Conservation (phyloP, 805 yeast species). For the Brettanomyces bruxellensis region DNA sequence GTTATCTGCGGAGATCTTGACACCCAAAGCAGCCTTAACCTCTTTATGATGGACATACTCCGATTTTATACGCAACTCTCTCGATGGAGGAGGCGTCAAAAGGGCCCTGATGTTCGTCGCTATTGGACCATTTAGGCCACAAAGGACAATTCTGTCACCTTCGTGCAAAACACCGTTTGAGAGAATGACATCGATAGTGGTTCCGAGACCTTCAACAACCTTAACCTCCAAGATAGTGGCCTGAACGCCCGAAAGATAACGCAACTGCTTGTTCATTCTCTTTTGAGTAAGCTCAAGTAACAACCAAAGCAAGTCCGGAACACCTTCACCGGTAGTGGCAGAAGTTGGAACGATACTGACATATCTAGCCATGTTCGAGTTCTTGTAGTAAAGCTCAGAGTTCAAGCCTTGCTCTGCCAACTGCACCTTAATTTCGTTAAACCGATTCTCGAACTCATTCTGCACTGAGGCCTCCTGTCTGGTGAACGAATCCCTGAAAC, state of each 20-base stretch:
- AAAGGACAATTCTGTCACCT: slow-evolving; percentile 90
- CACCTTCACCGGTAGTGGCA: slow-evolving; percentile 99
- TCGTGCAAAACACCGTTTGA: slow-evolving; percentile 94
- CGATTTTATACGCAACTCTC: slow-evolving; percentile 94
- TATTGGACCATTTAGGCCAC: slow-evolving; percentile 98
- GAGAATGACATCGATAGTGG: slow-evolving; percentile 93
- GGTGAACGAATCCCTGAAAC: slow-evolving; percentile 89
- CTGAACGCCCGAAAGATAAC: slow-evolving; percentile 88
- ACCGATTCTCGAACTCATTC: slow-evolving; percentile 85
- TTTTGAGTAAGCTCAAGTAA: slow-evolving; percentile 91
- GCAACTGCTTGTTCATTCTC: slow-evolving; percentile 98
- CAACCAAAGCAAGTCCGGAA: slow-evolving; percentile 95
- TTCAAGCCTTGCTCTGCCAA: slow-evolving; percentile 97
- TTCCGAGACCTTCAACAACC: slow-evolving; percentile 97
- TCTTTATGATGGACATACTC: slow-evolving; percentile 94
- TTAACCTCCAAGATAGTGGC: slow-evolving; percentile 97
- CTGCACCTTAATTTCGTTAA: slow-evolving; percentile 76
- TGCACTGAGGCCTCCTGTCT: slow-evolving; percentile 79
- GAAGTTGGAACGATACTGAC: slow-evolving; percentile 98
- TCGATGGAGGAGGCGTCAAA: slow-evolving; percentile 93
- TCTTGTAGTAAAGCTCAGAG: slow-evolving; percentile 92
- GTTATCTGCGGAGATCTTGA: slow-evolving; percentile 95
- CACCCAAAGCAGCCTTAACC: slow-evolving; percentile 98
- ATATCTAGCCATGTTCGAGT: slow-evolving; percentile 85
- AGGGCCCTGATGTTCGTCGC: slow-evolving; percentile 94